A percentile compares a stretch with the other conserved stretches of the same genome.
Conservation (phyloP, 192 early-diverging fungal genomes). For the Entomortierella beljakovae region DNA sequence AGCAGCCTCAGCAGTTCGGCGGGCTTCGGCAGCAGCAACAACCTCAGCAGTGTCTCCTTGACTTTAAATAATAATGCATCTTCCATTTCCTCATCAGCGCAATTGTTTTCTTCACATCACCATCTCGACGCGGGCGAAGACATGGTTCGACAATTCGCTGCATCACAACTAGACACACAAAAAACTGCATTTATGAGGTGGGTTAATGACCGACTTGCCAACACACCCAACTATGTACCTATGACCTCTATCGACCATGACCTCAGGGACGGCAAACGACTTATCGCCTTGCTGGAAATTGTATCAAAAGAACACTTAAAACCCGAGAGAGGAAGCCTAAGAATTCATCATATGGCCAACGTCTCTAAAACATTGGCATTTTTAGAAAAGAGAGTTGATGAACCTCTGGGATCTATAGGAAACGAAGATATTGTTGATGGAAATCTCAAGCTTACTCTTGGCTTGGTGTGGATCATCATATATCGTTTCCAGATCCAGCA, state of each 20-base stretch:
- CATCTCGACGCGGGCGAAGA: slow-evolving; percentile 57
- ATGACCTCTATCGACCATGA: slow-evolving; percentile 60
- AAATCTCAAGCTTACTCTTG: slow-evolving; percentile 74
- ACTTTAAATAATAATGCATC: slow-evolving; percentile 24
- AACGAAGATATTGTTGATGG: slow-evolving; percentile 84
- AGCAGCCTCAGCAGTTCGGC: slow-evolving; percentile 14
- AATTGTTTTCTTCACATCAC: slow-evolving; percentile 29
- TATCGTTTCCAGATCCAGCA: slow-evolving; percentile 66
- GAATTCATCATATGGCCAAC: slow-evolving; percentile 87
- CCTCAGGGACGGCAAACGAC: slow-evolving; percentile 74
- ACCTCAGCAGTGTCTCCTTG: slow-evolving; percentile 37
- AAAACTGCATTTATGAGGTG: slow-evolving; percentile 57
- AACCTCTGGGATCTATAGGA: slow-evolving; percentile 62
- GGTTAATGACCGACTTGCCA: slow-evolving; percentile 67
- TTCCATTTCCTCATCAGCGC: slow-evolving; percentile 16
- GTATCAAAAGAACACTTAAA: slow-evolving; percentile 79
- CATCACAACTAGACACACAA: slow-evolving; percentile 50
- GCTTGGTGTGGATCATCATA: slow-evolving; percentile 66
- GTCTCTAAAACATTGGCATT: slow-evolving; percentile 78
- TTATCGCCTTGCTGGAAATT: slow-evolving; percentile 75
- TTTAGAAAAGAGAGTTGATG: slow-evolving; percentile 64
- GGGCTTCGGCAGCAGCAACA: slow-evolving; percentile 23
- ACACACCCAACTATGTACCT: slow-evolving; percentile 13
- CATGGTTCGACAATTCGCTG: slow-evolving; percentile 52
- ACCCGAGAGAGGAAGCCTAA: slow-evolving; percentile 75